Conservation (phyloP, 2,329 filamentous ascomycete genomes). For the Mariannaea sp. region DNA sequence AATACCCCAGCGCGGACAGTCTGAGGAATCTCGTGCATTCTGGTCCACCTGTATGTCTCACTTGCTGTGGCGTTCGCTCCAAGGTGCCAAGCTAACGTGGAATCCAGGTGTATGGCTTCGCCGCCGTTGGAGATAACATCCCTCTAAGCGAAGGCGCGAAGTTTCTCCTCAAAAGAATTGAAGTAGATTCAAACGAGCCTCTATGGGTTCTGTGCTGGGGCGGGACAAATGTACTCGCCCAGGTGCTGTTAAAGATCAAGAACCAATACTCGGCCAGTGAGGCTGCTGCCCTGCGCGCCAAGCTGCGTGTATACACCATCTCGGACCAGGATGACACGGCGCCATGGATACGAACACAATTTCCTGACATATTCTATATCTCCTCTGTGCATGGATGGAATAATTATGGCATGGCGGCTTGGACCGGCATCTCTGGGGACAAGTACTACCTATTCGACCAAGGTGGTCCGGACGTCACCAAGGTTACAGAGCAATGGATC, state of each 20-base stretch:
- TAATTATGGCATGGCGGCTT: slow-evolving; percentile 58
- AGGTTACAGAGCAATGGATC: slow-evolving; percentile 57
- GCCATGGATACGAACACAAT: slow-evolving; percentile 42
- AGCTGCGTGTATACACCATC: slow-evolving; percentile 58
- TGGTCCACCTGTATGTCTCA: slow-evolving; percentile 32
- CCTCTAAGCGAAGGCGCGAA: slow-evolving; percentile 45
- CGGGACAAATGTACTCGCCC: slow-evolving; percentile 56
- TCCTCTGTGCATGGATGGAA: slow-evolving; percentile 60
- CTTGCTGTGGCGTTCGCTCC: too few relatives aligned
- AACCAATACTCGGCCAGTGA: slow-evolving; percentile 42
- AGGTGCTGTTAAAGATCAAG: slow-evolving; percentile 43
- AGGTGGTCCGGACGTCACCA: slow-evolving; percentile 48
- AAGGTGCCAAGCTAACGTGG: background rate
- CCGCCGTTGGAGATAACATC: slow-evolving; percentile 20
- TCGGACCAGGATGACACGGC: slow-evolving; percentile 64
- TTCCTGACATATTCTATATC: slow-evolving; percentile 48
- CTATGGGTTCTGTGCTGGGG: slow-evolving; percentile 60
- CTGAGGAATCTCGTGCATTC: slow-evolving; percentile 42
- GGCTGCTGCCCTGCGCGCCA: slow-evolving; percentile 43
- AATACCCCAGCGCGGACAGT: slow-evolving; percentile 46
- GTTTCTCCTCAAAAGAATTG: slow-evolving; percentile 45
- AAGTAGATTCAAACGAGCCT: slow-evolving; percentile 39
- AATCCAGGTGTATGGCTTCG: slow-evolving; percentile 35
- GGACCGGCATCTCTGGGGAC: slow-evolving; percentile 59
- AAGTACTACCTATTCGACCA: slow-evolving; percentile 34